Base-by-base conservation (phyloP, 768 basidiomycete species). In the Tricholoma matsutake region DNA sequence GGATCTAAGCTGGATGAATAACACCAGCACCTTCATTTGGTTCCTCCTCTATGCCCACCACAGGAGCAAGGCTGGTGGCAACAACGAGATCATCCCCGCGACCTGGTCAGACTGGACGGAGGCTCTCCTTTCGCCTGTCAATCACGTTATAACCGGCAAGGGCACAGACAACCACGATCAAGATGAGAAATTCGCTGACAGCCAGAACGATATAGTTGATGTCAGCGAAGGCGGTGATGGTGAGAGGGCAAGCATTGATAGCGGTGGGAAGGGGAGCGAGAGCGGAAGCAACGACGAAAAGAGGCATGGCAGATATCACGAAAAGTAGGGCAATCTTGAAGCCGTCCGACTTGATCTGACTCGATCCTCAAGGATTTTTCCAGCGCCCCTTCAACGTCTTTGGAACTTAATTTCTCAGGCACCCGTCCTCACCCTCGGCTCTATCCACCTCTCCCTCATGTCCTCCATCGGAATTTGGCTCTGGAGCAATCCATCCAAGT, bases 381-480 rank as follows among this genome's bases (percentile, higher is more conserved):
- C n/a, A n/a, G n/a, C n/a, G n/a, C n/a, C n/a, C 54, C 4, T 55
- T 1, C 31, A 55, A 28, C 32, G 6, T 2, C 20, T 55, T 31
- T 55, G 54, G 54, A 3, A 55, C n/a, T 18, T 55, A 1, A 9
- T 55, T 4, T 34, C 54, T 1, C 8, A 18, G 35, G 6, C 35
- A 43, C 56, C 39, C 9, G 56, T 57, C 14, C 57, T 58, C 20
- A 49, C 34, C 31, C 9, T 58, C 9, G 57, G 57, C 6, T 49
- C 47, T 16, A 39, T 59, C 41, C 58, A 59, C 25, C 52, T 60
- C 41, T 54, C 59, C 1, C 35, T 60, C 20, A 60, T 60, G 59
- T n/a, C 59, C 39, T 25, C 53, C 35, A 32, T 60, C 41, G 59
- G 59, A 60, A 54, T 60, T 5, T 60, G 59, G 52, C 59, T 60